Base-by-base conservation (phyloP, 1,284 basidiomycete species). In the Boletellus dicymbophilus region DNA sequence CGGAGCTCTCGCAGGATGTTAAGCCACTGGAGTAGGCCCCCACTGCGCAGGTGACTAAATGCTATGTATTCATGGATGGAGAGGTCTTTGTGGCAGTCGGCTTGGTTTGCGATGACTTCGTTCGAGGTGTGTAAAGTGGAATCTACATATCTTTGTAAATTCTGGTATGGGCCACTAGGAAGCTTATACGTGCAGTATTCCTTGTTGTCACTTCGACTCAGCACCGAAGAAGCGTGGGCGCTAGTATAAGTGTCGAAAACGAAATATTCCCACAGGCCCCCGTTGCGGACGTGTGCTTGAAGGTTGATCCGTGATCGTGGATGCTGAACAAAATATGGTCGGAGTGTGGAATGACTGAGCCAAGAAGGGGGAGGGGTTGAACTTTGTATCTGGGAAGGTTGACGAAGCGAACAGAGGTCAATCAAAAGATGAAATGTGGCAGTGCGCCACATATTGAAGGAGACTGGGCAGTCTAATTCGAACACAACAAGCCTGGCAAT, bases 391-490 rank as follows among this genome's bases (percentile, higher is more conserved):
- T 39, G 10, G 0, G 6, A 6, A n/a, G 44, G 8, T 3, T 50
- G 42, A 5, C n/a, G n/a, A n/a, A n/a, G n/a, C n/a, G 62, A 57
- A 40, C 66, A 69, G 2, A 74, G 46, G 28, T 72, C 67, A 13
- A 62, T 54, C 12, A 75, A 59, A 37, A 82, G 55, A 9, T 53
- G 44, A 41, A 71, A 73, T 0, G 78, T 80, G 5, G 57, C 61
- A 3, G 59, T 58, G 15, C 81, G 66, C 81, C 80, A 82, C 30
- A 69, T 60, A 4, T 61, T 52, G 50, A 79, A 77, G 0, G 57
- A 51, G 0, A 52, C 23, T 0, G 81, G 81, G 37, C 68, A 69
- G 4, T 55, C 44, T 2, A 80, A 51, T 46, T 82, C 80, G 41
- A 83, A 81, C 0, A 81, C 62, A 0, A 70, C 66, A 1, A 51